Percentiles rank a stretch among this genome's conserved stretches.
Conservation (phyloP, 164 flowering plant genomes). For the Vitis labrusca region DNA sequence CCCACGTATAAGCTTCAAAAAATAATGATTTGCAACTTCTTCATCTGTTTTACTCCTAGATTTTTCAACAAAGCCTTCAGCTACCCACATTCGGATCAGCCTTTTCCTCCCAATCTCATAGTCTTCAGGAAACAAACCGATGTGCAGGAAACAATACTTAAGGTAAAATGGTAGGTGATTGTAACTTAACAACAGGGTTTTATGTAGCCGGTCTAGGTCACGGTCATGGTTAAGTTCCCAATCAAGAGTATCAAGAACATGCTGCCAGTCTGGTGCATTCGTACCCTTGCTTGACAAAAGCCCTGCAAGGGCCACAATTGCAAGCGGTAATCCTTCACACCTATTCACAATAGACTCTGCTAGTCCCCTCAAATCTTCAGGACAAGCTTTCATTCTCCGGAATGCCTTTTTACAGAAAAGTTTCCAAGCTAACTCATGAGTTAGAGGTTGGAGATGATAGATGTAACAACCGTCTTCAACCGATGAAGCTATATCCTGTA, state of each 20-base stretch:
- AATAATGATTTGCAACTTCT: constrained; percentile 10
- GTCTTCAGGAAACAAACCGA: constrained; percentile 6
- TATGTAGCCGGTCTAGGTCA: constrained; percentile 5
- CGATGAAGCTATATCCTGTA: constrained; percentile 8
- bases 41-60: background rate
- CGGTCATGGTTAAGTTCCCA: constrained; percentile 11
- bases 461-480: constrained; percentile 3
- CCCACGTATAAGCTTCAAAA: constrained; percentile 2
- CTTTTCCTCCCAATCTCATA: constrained; percentile 9
- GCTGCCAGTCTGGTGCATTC: too few species aligned
- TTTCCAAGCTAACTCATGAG: constrained; percentile 14
- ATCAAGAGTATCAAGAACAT: background rate
- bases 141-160: constrained; percentile 9
- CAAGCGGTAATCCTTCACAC: too few species aligned
- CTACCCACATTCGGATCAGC: constrained; percentile 14
- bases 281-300: too few species aligned
- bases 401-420: constrained; percentile 17
- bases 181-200: constrained; percentile 7
- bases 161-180: constrained; percentile 10
- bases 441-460: constrained; percentile 10
- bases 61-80: constrained; percentile 8
- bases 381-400: constrained; percentile 1
- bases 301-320: too few species aligned
- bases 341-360: constrained; percentile 6
- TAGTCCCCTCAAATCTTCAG: constrained; percentile 13